Conservation (phyloP, 2,329 filamentous ascomycete species). For the Elsinoe ampelina region DNA sequence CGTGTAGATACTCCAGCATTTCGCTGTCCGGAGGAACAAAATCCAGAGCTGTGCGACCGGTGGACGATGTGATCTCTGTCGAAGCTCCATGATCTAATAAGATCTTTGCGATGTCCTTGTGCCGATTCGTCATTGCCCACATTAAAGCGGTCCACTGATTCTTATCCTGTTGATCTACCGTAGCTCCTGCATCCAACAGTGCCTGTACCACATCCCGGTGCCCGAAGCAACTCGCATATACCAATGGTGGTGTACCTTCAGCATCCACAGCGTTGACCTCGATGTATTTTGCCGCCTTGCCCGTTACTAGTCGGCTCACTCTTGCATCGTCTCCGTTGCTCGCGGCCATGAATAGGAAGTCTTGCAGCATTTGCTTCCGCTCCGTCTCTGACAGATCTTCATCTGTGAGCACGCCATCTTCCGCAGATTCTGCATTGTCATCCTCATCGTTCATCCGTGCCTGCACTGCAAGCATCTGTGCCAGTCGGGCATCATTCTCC, state of each 20-base stretch:
- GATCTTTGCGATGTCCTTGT: constrained; percentile 90
- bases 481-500: constrained; percentile 77
- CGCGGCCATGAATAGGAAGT: constrained; percentile 84
- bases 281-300: constrained; percentile 64
- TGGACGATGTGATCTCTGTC: constrained; percentile 90
- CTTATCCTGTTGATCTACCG: constrained; percentile 86
- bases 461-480: constrained; percentile 93
- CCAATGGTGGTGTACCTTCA: constrained; percentile 90
- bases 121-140: constrained; percentile 99
- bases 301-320: constrained; percentile 64
- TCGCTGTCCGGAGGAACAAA: constrained; percentile 94
- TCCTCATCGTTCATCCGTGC: constrained; percentile 68
- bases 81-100: constrained; percentile 88
- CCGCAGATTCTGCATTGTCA: constrained; percentile 58
- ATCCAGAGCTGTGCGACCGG: constrained; percentile 87
- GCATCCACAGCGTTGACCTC: constrained; percentile 84
- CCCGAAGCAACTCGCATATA: constrained; percentile 97
- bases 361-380: constrained; percentile 75
- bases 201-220: constrained; percentile 81
- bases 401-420: constrained; percentile 68
- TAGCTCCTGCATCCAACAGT: constrained; percentile 73
- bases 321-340: constrained; percentile 88
- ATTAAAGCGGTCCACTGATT: constrained; percentile 97
- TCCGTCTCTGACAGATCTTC: constrained; percentile 64
- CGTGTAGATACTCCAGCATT: constrained; percentile 88